phyloP scores from a whole-genome alignment of 148 eudicot species.

The Rhododendron ovatum region DNA sequence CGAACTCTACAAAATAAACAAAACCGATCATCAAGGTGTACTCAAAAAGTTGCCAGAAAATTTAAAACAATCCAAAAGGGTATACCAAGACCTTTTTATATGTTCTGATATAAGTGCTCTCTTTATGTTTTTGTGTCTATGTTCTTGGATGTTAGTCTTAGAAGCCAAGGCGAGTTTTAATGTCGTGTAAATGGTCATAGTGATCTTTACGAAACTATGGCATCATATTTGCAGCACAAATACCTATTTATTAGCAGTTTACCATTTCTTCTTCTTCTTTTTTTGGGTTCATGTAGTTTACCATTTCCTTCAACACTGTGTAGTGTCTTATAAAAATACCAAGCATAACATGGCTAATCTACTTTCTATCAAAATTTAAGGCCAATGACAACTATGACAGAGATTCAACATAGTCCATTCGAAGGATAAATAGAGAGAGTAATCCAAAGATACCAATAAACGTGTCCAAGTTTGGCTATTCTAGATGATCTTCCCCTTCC shows the following conservation, averaged over 20 bases:
- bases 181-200: background rate
- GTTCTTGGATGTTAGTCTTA: background rate
- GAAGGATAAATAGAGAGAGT: background rate
- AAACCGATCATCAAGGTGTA: no score
- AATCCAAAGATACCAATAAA: background rate
- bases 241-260: no score
- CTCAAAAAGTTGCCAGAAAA: no score
- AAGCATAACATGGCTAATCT: background rate
- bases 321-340: no score
- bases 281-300: background rate
- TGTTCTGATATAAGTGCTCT: no score
- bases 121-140: no score
- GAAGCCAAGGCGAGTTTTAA: background rate
- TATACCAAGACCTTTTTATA: no score
- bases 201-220: background rate
- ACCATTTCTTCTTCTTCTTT: no score
- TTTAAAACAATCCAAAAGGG: no score
- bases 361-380: background rate
- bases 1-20: no score
- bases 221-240: no score
- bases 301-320: background rate
- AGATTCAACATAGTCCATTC: background rate
- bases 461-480: background rate
- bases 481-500: background rate
- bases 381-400: background rate